Percentiles rank a stretch among this genome's conserved stretches.
These are phyloP conservation scores for Podila epigama DNA, from an alignment of 192 early-diverging fungal species.

Conservation along the genomic window DNA sequence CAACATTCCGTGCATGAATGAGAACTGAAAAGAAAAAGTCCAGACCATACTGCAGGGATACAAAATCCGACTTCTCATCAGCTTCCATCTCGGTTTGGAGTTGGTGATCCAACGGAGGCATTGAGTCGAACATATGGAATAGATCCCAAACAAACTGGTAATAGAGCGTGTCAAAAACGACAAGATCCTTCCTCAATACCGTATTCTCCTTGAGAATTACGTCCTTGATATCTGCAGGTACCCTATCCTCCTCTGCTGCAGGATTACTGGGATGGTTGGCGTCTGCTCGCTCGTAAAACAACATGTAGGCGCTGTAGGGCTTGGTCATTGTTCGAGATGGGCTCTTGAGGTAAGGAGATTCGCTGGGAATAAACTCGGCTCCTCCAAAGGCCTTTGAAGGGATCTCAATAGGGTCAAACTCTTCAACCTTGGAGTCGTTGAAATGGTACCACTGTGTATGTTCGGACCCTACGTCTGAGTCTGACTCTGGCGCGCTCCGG, in stretches of 20 bases:
- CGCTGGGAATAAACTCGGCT: conserved; percentile 46
- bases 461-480: background rate
- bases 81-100: background rate
- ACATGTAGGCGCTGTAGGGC: conserved; percentile 64
- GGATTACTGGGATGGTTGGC: background rate
- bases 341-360: conserved; percentile 47
- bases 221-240: conserved; percentile 46
- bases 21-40: conserved; percentile 50
- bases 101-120: background rate
- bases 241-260: background rate
- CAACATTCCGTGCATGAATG: conserved; percentile 48
- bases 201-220: conserved; percentile 49
- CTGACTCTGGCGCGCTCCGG: background rate
- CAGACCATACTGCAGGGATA: conserved; percentile 38
- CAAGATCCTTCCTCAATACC: conserved; percentile 39
- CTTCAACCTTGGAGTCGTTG: conserved; percentile 60
- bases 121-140: conserved; percentile 19
- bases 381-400: conserved; percentile 56
- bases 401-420: conserved; percentile 58
- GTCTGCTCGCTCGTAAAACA: conserved; percentile 54
- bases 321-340: conserved; percentile 44
- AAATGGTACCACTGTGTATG: conserved; percentile 56
- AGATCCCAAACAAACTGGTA: conserved; percentile 51
- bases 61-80: conserved; percentile 12
- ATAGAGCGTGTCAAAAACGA: conserved; percentile 51